Conservation (phyloP, 2,329 filamentous ascomycete species). For the Ascochyta koolunga region DNA sequence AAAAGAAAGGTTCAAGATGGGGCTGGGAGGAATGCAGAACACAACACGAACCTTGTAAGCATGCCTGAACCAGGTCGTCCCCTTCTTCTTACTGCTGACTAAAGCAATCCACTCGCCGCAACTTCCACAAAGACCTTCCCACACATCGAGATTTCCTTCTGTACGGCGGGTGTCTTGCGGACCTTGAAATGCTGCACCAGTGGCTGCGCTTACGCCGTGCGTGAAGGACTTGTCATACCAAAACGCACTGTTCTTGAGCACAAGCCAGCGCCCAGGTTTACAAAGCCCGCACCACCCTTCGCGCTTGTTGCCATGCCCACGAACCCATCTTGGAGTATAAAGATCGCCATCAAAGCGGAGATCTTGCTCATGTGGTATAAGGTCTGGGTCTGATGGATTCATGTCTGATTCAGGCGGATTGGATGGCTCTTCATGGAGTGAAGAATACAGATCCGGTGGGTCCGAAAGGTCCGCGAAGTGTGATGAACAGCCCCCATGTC, state of each 20-base stretch:
- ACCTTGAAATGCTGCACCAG: conserved; percentile 77
- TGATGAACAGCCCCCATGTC: conserved; percentile 64
- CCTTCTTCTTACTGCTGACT: conserved; percentile 87
- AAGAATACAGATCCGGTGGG: conserved; percentile 77
- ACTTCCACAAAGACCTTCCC: conserved; percentile 78
- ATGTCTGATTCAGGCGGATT: conserved; percentile 80
- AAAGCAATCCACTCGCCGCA: conserved; percentile 82
- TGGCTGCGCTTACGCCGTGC: conserved; percentile 83
- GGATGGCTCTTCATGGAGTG: conserved; percentile 74
- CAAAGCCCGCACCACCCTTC: conserved; percentile 91
- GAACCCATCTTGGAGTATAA: conserved; percentile 83
- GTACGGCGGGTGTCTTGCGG: conserved; percentile 77
- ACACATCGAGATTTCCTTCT: conserved; percentile 80
- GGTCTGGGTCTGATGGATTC: conserved; percentile 76
- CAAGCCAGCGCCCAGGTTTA: conserved; percentile 83
- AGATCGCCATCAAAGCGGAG: conserved; percentile 80
- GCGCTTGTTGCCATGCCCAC: conserved; percentile 84
- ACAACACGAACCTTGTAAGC: conserved; percentile 74
- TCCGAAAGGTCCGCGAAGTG: conserved; percentile 77
- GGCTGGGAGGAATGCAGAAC: conserved; percentile 14
- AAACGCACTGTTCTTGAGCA: conserved; percentile 87
- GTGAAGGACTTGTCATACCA: conserved; percentile 95
- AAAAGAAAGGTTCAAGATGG: conserved; percentile 6
- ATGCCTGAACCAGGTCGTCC: conserved; percentile 90
- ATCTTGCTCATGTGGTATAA: conserved; percentile 76